A percentile compares a stretch with the other conserved stretches of the same genome.
These are phyloP conservation scores for Apiospora pterosperma DNA, from an alignment of 2,329 filamentous ascomycete species.

Conservation along the genomic window DNA sequence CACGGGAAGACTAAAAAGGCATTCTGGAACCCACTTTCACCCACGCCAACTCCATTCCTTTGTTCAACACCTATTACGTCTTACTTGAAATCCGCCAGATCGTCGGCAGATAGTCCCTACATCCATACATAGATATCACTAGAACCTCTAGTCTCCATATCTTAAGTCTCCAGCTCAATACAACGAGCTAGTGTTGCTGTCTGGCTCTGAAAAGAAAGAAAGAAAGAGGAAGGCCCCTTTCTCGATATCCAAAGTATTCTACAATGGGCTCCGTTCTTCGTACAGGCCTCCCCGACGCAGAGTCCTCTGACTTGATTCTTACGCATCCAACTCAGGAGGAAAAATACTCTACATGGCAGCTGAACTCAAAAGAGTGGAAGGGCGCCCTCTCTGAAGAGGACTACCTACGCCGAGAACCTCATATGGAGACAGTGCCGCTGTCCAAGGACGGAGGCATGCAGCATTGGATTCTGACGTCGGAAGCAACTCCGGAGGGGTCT, in stretches of 20 bases:
- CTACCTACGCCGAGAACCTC: constrained; percentile 58
- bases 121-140: neutral
- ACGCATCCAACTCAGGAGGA: constrained; percentile 55
- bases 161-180: neutral
- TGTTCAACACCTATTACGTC: neutral
- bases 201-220: neutral
- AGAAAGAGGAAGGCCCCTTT: neutral
- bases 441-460: constrained; percentile 56
- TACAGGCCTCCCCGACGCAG: constrained; percentile 28
- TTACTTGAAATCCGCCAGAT: neutral
- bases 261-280: constrained; percentile 30
- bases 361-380: constrained; percentile 58
- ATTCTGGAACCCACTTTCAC: neutral
- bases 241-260: constrained; percentile 4
- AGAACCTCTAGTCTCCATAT: neutral
- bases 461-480: constrained; percentile 59
- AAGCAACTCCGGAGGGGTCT: neutral
- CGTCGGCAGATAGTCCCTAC: neutral
- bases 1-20: neutral
- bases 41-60: neutral
- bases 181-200: neutral
- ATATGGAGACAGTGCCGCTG: constrained; percentile 55
- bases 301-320: constrained; percentile 41
- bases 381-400: constrained; percentile 48
- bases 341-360: constrained; percentile 49